Percentiles rank a stretch among this genome's conserved stretches.
Evolutionary conservation across 2,329 filamentous ascomycete species (phyloP).

Genomic region (Cordyceps javanica): DNA sequence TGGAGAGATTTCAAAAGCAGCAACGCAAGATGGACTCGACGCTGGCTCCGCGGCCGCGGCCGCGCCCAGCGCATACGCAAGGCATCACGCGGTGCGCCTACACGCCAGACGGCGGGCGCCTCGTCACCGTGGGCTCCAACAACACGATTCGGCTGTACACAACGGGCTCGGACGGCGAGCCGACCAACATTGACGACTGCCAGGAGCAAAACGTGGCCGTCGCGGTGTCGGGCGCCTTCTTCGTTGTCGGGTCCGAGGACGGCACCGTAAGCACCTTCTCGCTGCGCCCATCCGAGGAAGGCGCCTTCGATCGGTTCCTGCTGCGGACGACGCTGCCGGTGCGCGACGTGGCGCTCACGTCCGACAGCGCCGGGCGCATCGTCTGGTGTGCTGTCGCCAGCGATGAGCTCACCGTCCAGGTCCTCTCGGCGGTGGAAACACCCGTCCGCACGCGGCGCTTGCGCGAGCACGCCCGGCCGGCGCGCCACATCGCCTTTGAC

Average conservation of each 20-base stretch:
- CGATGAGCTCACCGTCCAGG: slow-evolving; percentile 86
- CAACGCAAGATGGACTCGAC: slow-evolving; percentile 17
- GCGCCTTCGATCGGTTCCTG: slow-evolving; percentile 78
- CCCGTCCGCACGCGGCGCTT: slow-evolving; percentile 68
- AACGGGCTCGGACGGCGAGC: slow-evolving; percentile 87
- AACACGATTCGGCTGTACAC: slow-evolving; percentile 90
- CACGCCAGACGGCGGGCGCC: slow-evolving; percentile 77
- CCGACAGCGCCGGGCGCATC: slow-evolving; percentile 67
- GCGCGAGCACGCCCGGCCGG: slow-evolving; percentile 75
- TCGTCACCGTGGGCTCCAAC: slow-evolving; percentile 90
- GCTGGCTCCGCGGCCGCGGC: slow-evolving; percentile 45
- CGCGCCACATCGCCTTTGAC: slow-evolving; percentile 89
- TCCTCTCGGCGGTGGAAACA: slow-evolving; percentile 80
- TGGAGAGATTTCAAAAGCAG: not conserved
- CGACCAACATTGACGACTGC: slow-evolving; percentile 84
- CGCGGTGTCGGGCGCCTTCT: slow-evolving; percentile 70
- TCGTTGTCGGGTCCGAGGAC: slow-evolving; percentile 87
- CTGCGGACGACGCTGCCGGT: slow-evolving; percentile 80
- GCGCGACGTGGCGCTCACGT: slow-evolving; percentile 68
- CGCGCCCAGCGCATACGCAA: slow-evolving; percentile 70
- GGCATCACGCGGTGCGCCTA: slow-evolving; percentile 85
- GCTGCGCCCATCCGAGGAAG: slow-evolving; percentile 61
- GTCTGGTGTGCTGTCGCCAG: slow-evolving; percentile 95
- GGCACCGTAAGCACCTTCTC: slow-evolving; percentile 93
- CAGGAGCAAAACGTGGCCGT: slow-evolving; percentile 80